Evolutionary conservation across 2,329 filamentous ascomycete genomes (phyloP), one percentile per base, ranked within the genome.

Genomic region (Diaporthe vaccinii): DNA sequence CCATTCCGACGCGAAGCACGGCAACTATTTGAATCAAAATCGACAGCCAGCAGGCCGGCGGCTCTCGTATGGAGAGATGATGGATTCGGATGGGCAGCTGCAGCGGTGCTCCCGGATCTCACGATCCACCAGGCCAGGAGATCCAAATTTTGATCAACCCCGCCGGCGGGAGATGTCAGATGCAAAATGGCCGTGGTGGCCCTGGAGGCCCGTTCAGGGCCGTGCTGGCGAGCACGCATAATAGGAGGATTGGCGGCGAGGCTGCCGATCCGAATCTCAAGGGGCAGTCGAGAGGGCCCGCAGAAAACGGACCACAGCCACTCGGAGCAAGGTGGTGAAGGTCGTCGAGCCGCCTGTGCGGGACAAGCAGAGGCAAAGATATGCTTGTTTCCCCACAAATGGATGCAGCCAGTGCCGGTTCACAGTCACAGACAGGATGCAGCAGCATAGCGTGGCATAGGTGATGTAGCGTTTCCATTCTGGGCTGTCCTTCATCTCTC

Each of bases 261-360:
- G 55, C 67, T 39, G 74, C 39, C 62, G 74, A 76, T 76, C 74
- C 65, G 65, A 39, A 76, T 76, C 65, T 76, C 74, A 65, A 65
- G 31, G 72, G 65, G 46, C 55, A 67, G 59, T 58, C 46, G 58
- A 67, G 39, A 39, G 68, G 55, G 31, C 53, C 71, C 53, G 71
- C 34, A 31, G 58, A 68, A 49, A 25, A 36, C 36, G 20, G 22
- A 49, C 15, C 36, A 72, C 31, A 62, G 68, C 73, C 58, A 51
- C 67, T 58, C 28, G 65, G 46, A 14, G 20, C 58, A 41, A 34
- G 58, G 39, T 65, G 58, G 39, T 31, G 44, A 41, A 55, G 70
- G 72, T 34, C 46, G 34, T 44, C 49, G 36, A 55, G 58, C 31
- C 41, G 36, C 68, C 15, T 36, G 53, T 59, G 61, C 74, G 46